Evolutionary conservation across 164 flowering plant species (phyloP).

Genomic region (Vitis rotundifolia): DNA sequence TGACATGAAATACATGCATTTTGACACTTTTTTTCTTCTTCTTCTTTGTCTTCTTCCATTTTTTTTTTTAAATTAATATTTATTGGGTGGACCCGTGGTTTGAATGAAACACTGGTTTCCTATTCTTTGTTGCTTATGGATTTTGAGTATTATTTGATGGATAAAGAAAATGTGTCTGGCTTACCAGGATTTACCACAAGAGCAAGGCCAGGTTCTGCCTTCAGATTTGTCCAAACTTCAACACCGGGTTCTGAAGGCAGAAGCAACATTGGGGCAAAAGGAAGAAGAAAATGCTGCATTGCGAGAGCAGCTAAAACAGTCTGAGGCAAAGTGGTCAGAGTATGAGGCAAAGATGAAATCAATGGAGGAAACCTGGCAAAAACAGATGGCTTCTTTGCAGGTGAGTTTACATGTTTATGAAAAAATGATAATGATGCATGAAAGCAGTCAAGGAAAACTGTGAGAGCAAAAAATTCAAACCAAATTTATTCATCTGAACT

Average conservation of each 20-base stretch:
- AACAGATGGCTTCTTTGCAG: conserved; percentile 76
- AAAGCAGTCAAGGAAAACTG: too few relatives aligned
- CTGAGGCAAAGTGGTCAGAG: conserved; percentile 65
- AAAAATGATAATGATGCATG: too few relatives aligned
- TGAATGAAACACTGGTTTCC: background rate
- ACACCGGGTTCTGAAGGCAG: conserved; percentile 56
- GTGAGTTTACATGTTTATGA: conserved; percentile 39
- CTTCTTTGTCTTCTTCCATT: too few relatives aligned
- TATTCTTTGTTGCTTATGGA: background rate
- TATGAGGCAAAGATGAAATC: conserved; percentile 79
- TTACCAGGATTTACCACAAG: conserved; percentile 47
- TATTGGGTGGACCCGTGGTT: too few relatives aligned
- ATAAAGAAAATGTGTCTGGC: conserved; percentile 1
- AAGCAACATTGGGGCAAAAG: conserved; percentile 60
- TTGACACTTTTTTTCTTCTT: too few relatives aligned
- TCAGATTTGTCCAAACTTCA: conserved; percentile 57
- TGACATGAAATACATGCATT: too few relatives aligned
- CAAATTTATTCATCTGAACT: too few relatives aligned
- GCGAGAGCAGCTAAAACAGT: conserved; percentile 52
- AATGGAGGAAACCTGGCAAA: conserved; percentile 88
- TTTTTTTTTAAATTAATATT: too few relatives aligned
- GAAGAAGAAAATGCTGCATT: conserved; percentile 76
- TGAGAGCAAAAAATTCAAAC: too few relatives aligned
- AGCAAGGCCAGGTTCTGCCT: conserved; percentile 34
- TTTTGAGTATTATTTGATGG: background rate